These are phyloP conservation scores for Trametes cinnabarina DNA, from an alignment of 768 basidiomycete genomes.

Conservation along the genomic window DNA sequence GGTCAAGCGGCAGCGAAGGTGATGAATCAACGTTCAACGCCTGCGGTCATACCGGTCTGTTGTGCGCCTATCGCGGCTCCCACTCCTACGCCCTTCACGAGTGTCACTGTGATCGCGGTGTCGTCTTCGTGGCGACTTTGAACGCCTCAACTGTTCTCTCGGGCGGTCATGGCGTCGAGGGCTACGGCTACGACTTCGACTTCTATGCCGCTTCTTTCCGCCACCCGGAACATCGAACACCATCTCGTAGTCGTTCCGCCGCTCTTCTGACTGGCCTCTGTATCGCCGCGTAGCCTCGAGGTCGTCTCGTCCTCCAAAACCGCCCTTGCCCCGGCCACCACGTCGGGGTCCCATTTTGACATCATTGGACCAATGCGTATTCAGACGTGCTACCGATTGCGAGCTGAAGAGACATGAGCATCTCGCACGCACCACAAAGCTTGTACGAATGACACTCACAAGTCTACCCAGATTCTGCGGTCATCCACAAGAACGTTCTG, in stretches of 20 bases:
- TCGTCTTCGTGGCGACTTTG: constrained; percentile 24
- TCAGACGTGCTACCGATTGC: constrained; percentile 90
- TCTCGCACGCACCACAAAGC: constrained; percentile 4
- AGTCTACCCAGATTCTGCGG: constrained; percentile 98
- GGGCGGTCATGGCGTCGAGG: constrained; percentile 27
- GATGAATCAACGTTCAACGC: constrained; percentile 1
- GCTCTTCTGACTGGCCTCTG: constrained; percentile 40
- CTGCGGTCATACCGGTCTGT: constrained; percentile 18
- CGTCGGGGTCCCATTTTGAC: constrained; percentile 50
- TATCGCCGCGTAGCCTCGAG: constrained; percentile 73
- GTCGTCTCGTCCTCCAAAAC: constrained; percentile 73
- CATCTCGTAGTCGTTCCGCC: constrained; percentile 61
- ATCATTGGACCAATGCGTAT: constrained; percentile 79
- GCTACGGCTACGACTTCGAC: constrained; percentile 52
- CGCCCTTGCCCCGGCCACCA: constrained; percentile 33
- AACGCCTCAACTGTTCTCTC: constrained; percentile 23
- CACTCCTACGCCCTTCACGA: constrained; percentile 30
- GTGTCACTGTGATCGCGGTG: constrained; percentile 12
- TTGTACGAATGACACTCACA: constrained; percentile 52
- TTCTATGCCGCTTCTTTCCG: constrained; percentile 40
- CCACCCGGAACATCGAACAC: constrained; percentile 72
- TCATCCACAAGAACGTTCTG: constrained; percentile 98
- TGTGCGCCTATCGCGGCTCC: constrained; percentile 26
- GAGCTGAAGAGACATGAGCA: constrained; percentile 49
- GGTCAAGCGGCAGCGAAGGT: neutral